These are phyloP conservation scores for Kuraishia molischiana DNA, from an alignment of 805 yeast species.

Conservation along the genomic window DNA sequence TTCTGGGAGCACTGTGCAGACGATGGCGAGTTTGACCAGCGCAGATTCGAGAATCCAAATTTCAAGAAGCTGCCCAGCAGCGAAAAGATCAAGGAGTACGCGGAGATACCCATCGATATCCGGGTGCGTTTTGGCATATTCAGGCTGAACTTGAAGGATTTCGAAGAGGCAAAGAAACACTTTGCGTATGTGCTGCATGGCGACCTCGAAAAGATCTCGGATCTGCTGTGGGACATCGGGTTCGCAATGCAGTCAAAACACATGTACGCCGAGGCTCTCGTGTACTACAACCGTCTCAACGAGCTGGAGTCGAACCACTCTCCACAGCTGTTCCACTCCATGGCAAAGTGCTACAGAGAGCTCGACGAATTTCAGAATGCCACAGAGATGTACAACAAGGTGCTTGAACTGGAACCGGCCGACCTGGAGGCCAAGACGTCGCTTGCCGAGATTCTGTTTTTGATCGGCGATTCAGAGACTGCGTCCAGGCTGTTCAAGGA, in stretches of 20 bases:
- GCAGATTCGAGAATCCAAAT: slow-evolving; percentile 41
- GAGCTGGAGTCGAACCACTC: slow-evolving; percentile 41
- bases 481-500: slow-evolving; percentile 46
- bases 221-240: slow-evolving; percentile 72
- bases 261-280: slow-evolving; percentile 65
- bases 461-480: slow-evolving; percentile 48
- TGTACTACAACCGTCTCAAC: slow-evolving; percentile 49
- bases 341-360: slow-evolving; percentile 74
- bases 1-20: slow-evolving; percentile 59
- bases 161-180: slow-evolving; percentile 66
- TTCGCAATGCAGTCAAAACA: slow-evolving; percentile 60
- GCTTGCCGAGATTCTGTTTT: slow-evolving; percentile 73
- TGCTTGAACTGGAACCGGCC: slow-evolving; percentile 45
- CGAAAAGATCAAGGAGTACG: slow-evolving; percentile 25
- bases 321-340: slow-evolving; percentile 41
- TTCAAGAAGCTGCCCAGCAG: slow-evolving; percentile 32
- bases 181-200: slow-evolving; percentile 48
- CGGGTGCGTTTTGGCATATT: slow-evolving; percentile 71
- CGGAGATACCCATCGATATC: slow-evolving; percentile 72
- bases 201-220: slow-evolving; percentile 48
- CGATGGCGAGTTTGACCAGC: slow-evolving; percentile 78
- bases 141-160: slow-evolving; percentile 54
- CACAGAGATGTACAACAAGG: slow-evolving; percentile 41
- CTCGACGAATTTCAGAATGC: slow-evolving; percentile 62
- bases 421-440: slow-evolving; percentile 69